Percentiles rank a stretch among this genome's conserved stretches.
phyloP scores from a whole-genome alignment of 1,284 basidiomycete genomes.

The Papiliotrema laurentii region DNA sequence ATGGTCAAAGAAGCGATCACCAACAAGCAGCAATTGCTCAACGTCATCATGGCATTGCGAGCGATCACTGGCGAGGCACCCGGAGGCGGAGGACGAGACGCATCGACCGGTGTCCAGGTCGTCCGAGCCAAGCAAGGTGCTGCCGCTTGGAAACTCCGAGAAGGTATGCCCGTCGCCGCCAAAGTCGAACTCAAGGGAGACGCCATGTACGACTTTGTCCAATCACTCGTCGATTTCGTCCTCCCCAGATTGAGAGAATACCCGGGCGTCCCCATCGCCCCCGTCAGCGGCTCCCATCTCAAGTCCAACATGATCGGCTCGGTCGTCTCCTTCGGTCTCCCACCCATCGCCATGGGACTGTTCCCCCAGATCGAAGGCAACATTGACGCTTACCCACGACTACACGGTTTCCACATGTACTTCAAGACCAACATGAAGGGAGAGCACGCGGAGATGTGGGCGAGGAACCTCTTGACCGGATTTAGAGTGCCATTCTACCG shows the following conservation, averaged over 20 bases:
- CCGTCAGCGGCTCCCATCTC: slow-evolving; percentile 53
- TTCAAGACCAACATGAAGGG: slow-evolving; percentile 82
- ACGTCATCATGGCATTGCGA: slow-evolving; percentile 78
- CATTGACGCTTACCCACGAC: slow-evolving; percentile 74
- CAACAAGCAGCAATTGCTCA: slow-evolving; percentile 73
- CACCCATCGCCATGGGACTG: slow-evolving; percentile 75
- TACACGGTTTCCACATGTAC: slow-evolving; percentile 85
- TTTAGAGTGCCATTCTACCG: slow-evolving; percentile 77
- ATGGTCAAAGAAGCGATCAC: slow-evolving; percentile 74
- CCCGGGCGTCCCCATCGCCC: slow-evolving; percentile 69
- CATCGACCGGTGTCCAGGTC: slow-evolving; percentile 72
- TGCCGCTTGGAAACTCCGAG: slow-evolving; percentile 77
- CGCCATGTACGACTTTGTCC: slow-evolving; percentile 90
- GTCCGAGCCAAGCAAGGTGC: slow-evolving; percentile 72
- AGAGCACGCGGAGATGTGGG: slow-evolving; percentile 76
- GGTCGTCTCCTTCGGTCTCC: slow-evolving; percentile 83
- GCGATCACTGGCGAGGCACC: slow-evolving; percentile 80
- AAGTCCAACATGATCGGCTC: slow-evolving; percentile 70
- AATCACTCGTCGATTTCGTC: slow-evolving; percentile 86
- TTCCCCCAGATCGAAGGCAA: slow-evolving; percentile 96
- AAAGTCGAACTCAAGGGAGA: slow-evolving; percentile 86
- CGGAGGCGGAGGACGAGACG: slow-evolving; percentile 63
- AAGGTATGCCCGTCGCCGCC: slow-evolving; percentile 75
- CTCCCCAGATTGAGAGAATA: slow-evolving; percentile 89
- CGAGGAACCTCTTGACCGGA: slow-evolving; percentile 76